Evolutionary conservation across 495 filamentous ascomycete species (phyloP).

Genomic region (Podospora bellae-mahoneyi): DNA sequence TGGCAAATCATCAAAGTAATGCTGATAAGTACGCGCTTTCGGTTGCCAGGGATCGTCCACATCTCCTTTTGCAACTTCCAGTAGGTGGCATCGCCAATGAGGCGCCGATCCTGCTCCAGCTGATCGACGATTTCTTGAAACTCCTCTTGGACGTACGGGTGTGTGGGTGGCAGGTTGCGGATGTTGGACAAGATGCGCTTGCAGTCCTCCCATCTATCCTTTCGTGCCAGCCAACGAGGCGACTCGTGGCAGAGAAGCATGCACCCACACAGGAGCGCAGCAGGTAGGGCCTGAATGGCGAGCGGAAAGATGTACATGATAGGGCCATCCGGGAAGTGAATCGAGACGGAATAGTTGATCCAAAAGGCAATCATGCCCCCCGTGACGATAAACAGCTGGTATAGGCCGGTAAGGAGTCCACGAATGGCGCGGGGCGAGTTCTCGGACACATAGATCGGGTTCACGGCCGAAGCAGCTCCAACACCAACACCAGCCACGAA

Average conservation of each 20-base stretch:
- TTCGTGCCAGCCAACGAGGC: slow-evolving; percentile 66
- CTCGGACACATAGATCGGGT: slow-evolving; percentile 58
- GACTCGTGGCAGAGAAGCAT: slow-evolving; percentile 61
- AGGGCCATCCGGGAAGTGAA: slow-evolving; percentile 35
- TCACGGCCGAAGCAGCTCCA: slow-evolving; percentile 55
- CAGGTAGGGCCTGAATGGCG: slow-evolving; percentile 62
- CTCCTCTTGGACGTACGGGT: slow-evolving; percentile 64
- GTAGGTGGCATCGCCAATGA: slow-evolving; percentile 59
- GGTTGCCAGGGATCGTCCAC: slow-evolving; percentile 61
- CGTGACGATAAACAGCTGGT: slow-evolving; percentile 60
- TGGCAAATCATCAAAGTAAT: slow-evolving; percentile 49
- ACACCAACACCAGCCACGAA: slow-evolving; percentile 62
- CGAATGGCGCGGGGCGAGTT: slow-evolving; percentile 50
- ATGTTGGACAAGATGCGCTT: slow-evolving; percentile 53
- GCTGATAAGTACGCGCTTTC: slow-evolving; percentile 44
- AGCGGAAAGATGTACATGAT: slow-evolving; percentile 63
- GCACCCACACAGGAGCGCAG: slow-evolving; percentile 54
- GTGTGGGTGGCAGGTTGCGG: slow-evolving; percentile 53
- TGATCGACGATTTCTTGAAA: slow-evolving; percentile 64
- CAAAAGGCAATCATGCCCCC: slow-evolving; percentile 56
- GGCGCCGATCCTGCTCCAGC: slow-evolving; percentile 63
- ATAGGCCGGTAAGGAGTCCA: slow-evolving; percentile 55
- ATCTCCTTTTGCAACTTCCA: slow-evolving; percentile 67
- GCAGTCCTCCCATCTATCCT: slow-evolving; percentile 68
- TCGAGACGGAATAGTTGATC: slow-evolving; percentile 54